Evolutionary conservation across 1,284 basidiomycete species (phyloP), one percentile per base, ranked within the genome.

Genomic region (Ustilago cynodontis): DNA sequence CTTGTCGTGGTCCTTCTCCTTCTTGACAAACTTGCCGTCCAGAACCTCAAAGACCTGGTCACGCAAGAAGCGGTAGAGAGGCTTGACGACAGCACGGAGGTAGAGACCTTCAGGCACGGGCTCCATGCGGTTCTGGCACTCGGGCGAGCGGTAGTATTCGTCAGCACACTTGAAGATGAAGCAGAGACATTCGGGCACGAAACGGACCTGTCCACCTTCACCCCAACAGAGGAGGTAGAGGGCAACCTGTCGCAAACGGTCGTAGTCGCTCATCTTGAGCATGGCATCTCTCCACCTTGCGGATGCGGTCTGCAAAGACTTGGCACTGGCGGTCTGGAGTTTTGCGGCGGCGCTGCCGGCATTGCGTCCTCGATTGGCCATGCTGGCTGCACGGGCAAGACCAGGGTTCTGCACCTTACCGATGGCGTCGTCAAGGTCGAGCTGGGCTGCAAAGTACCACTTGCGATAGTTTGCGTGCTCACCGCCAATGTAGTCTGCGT

Each of bases 81-180:
- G 97, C 85, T 97, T 96, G 80, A 96, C 90, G 78, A 99, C 94
- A 1, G 93, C 89, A 49, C 92, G 91, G 29, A 99, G 89, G 86
- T 98, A 99, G 18, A 98, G 88, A 1, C 96, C 97, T 83, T 99
- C 97, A 0, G 95, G 94, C 0, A 98, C 94, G 0, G 95, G 91
- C 69, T 98, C 96, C 66, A 94, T 89, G 63, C 94, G 89, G 86
- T 91, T 94, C 87, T 99, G 97, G 85, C 97, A 99, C 86, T 99
- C 97, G n/a, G 95, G 92, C 18, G 94, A 96, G 52, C 96, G 95
- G 87, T 99, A 99, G 87, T 98, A 99, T 88, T 99, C 96, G 86
- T 99, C 96, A 26, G 96, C 97, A 85, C 97, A 99, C 88, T 99
- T 98, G 93, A 99, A 99, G 87, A 99, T 97, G 90, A 98, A 99